Percentiles rank a stretch among this genome's conserved stretches.
Evolutionary conservation across 2,329 filamentous ascomycete species (phyloP).

Genomic region (Thermoascus crustaceus): DNA sequence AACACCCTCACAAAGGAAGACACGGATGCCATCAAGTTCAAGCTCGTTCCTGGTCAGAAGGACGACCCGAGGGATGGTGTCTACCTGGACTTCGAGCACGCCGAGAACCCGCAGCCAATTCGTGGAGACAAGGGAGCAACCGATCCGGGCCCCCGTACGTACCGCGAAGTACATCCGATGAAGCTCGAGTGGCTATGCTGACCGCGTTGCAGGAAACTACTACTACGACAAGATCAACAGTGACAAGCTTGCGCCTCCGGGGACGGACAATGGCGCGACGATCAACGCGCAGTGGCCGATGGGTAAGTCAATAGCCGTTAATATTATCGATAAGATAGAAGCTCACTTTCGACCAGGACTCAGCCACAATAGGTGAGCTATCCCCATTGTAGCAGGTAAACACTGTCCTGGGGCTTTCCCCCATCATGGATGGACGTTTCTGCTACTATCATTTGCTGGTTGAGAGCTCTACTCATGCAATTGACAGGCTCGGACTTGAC

Average conservation of each 20-base stretch:
- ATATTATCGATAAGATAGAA: too few species aligned
- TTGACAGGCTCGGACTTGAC: constrained; percentile 32
- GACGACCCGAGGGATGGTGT: constrained; percentile 43
- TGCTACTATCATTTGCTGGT: too few species aligned
- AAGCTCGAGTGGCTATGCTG: not conserved
- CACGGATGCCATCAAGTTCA: constrained; percentile 30
- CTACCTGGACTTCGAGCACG: constrained; percentile 47
- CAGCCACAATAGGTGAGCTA: constrained; percentile 36
- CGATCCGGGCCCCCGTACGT: constrained; percentile 45
- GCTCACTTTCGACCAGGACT: constrained; percentile 24
- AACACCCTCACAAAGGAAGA: constrained; percentile 28
- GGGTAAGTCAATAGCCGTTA: constrained; percentile 20
- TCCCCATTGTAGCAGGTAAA: too few species aligned
- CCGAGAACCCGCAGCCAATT: constrained; percentile 48
- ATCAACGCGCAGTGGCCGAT: constrained; percentile 47
- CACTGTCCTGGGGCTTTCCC: too few species aligned
- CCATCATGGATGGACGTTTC: too few species aligned
- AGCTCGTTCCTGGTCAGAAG: constrained; percentile 45
- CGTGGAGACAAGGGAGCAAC: constrained; percentile 44
- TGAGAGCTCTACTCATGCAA: too few species aligned
- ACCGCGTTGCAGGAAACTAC: constrained; percentile 29
- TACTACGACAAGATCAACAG: constrained; percentile 48
- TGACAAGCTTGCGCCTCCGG: constrained; percentile 47
- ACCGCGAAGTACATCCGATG: not conserved
- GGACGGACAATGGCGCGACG: constrained; percentile 39